These are phyloP conservation scores for Saturnispora ahearnii DNA, from an alignment of 805 yeast genomes.

Conservation along the genomic window DNA sequence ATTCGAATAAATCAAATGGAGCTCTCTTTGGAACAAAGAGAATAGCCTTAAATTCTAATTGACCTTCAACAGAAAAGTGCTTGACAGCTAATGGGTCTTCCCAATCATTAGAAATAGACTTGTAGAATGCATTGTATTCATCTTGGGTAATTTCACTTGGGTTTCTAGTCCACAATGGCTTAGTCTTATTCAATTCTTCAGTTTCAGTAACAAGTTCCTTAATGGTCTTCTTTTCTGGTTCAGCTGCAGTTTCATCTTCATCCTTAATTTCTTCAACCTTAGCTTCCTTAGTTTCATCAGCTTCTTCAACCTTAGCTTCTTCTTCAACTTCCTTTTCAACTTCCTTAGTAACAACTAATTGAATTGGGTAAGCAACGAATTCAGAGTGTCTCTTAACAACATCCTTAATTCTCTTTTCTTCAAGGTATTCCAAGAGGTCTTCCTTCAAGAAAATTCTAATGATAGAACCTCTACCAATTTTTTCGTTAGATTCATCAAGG, in stretches of 20 bases:
- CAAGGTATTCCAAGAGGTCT: conserved; percentile 97
- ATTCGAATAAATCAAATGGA: conserved; percentile 96
- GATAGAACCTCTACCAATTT: conserved; percentile 88
- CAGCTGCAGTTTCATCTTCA: conserved; percentile 41
- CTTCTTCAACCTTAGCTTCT: conserved; percentile 41
- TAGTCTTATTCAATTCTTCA: conserved; percentile 97
- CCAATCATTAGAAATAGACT: conserved; percentile 99
- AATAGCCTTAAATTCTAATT: conserved; percentile 97
- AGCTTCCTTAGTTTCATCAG: conserved; percentile 47
- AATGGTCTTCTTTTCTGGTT: conserved; percentile 76
- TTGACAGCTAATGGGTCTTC: conserved; percentile 99
- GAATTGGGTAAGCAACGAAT: conserved; percentile 98
- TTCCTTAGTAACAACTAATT: conserved; percentile 96
- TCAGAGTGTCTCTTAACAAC: conserved; percentile 99
- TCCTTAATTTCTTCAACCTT: conserved; percentile 42
- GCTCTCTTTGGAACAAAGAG: conserved; percentile 98
- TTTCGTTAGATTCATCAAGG: conserved; percentile 79
- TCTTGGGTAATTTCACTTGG: conserved; percentile 97
- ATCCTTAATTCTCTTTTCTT: conserved; percentile 99
- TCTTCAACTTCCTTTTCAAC: conserved; percentile 95
- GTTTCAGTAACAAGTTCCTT: conserved; percentile 91
- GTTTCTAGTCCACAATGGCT: conserved; percentile 99
- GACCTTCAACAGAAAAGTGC: conserved; percentile 99
- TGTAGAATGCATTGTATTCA: conserved; percentile 98
- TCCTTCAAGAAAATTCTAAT: conserved; percentile 96